Base-by-base conservation (phyloP, 371 early-diverging fungal species). In the Mortierella sp. region DNA sequence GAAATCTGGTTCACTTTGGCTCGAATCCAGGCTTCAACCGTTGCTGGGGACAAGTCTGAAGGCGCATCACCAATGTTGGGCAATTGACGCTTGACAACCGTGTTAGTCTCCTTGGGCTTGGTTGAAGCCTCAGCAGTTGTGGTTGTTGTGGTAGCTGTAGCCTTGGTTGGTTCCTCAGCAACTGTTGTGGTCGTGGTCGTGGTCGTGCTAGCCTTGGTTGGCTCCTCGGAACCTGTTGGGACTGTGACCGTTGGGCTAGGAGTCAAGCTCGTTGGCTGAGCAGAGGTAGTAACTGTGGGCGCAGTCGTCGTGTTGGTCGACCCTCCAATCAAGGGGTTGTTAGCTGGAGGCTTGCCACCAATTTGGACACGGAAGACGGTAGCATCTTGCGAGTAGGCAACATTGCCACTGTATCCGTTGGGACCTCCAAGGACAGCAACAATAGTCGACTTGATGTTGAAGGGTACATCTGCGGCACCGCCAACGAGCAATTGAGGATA, bases 371-470 rank as follows among this genome's bases (percentile, higher is more conserved):
- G 29, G 25, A 79, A 56, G 23, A 66, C 59, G 7, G 79, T 53
- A 26, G 53, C 53, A 2, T 59, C 11, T 52, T 77, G 79, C 23
- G 44, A n/a, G 59, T 79, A 79, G 2, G 18, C 26, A 29, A 79
- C 79, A 58, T 79, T 79, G 11, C 73, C 79, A 9, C 18, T 1
- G 44, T 79, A 79, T 5, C 79, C 79, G 21, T 60, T 43, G 19
- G 50, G 5, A 16, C 79, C 81, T 53, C 74, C 74, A 25, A 74
- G 64, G 15, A 30, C 7, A 56, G 77, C 81, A 29, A 61, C 69
- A 59, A 80, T 76, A 30, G 68, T 71, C 46, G 80, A 57, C 52
- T 62, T 60, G 75, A 76, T 74, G 64, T 50, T 52, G 60, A 79
- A 75, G 16, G 75, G 75, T 47, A 74, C 47, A 12, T 72, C 63